Percentiles rank a stretch among this genome's conserved stretches.
Evolutionary conservation across 2,329 filamentous ascomycete genomes (phyloP).

Genomic region (Scytalidium sp.): DNA sequence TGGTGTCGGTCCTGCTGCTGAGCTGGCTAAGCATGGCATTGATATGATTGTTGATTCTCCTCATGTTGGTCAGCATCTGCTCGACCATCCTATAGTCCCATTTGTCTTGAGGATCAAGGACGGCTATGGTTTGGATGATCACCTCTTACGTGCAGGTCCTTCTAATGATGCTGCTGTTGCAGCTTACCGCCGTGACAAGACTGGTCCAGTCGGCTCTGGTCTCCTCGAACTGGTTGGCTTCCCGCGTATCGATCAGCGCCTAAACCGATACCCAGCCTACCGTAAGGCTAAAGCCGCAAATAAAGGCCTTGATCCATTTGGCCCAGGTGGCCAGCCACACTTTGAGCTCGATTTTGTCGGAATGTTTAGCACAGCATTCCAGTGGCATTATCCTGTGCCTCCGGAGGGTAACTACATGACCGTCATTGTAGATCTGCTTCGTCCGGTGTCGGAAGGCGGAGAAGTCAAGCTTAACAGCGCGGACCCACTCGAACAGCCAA

Average conservation of each 20-base stretch:
- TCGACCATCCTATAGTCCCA: conserved; percentile 35
- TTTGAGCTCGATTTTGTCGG: conserved; percentile 58
- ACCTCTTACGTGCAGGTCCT: conserved; percentile 29
- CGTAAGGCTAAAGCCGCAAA: conserved; percentile 35
- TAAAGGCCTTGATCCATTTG: conserved; percentile 45
- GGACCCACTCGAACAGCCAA: conserved; percentile 13
- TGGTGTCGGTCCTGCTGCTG: conserved; percentile 11
- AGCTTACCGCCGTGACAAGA: conserved; percentile 34
- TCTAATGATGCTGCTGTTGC: conserved; percentile 35
- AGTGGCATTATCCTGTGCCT: conserved; percentile 40
- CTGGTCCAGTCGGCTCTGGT: conserved; percentile 35
- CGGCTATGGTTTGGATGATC: conserved; percentile 30
- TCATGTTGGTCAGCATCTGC: conserved; percentile 24
- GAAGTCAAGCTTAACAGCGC: conserved; percentile 36
- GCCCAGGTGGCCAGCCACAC: conserved; percentile 52
- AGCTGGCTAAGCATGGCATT: conserved; percentile 27
- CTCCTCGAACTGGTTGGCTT: conserved; percentile 50
- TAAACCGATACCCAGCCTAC: conserved; percentile 46
- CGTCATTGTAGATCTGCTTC: conserved; percentile 48
- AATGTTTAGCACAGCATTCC: conserved; percentile 48
- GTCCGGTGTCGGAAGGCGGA: conserved; percentile 38
- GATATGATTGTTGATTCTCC: conserved; percentile 21
- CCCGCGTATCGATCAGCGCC: conserved; percentile 49
- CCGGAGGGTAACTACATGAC: conserved; percentile 48
- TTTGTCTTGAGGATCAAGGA: conserved; percentile 37